Evolutionary conservation across 75 land plant species (phyloP).

Genomic region (Cupressus sempervirens): DNA sequence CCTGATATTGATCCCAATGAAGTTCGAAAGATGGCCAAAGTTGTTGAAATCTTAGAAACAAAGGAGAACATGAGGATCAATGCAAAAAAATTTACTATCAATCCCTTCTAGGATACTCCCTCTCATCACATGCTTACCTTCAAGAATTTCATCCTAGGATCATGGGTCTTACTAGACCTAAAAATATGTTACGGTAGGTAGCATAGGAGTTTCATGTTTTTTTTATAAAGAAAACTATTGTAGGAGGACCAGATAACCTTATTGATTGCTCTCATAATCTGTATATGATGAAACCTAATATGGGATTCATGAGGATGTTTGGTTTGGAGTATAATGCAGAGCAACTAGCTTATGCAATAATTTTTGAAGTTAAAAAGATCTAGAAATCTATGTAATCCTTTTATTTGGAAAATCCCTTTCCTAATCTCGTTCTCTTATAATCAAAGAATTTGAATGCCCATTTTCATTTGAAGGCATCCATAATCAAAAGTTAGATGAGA

Average conservation of each 20-base stretch:
- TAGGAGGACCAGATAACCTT: constrained; percentile 81
- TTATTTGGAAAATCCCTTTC: neutral
- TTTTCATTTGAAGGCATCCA: constrained; percentile 2
- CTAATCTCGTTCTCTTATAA: neutral
- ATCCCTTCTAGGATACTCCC: constrained; percentile 79
- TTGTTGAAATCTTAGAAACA: constrained; percentile 43
- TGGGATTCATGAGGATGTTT: constrained; percentile 68
- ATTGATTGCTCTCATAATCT: constrained; percentile 83
- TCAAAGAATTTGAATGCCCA: neutral
- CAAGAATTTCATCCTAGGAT: constrained; percentile 85
- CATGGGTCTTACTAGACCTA: constrained; percentile 81
- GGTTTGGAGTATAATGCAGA: constrained; percentile 72
- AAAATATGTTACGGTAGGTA: constrained; percentile 58
- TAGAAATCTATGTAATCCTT: neutral
- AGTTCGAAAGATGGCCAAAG: constrained; percentile 53
- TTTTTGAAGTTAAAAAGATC: constrained; percentile 30
- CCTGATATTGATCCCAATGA: constrained; percentile 77
- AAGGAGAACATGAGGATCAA: constrained; percentile 45
- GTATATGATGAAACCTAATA: constrained; percentile 78
- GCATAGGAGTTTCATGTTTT: constrained; percentile 75
- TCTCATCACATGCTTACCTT: constrained; percentile 77
- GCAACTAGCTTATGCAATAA: constrained; percentile 54
- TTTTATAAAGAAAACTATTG: constrained; percentile 77
- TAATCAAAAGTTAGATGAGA: neutral
- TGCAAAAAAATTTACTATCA: constrained; percentile 80